Conservation (phyloP, 805 yeast genomes). For the Kodamaea kakaduensis region DNA sequence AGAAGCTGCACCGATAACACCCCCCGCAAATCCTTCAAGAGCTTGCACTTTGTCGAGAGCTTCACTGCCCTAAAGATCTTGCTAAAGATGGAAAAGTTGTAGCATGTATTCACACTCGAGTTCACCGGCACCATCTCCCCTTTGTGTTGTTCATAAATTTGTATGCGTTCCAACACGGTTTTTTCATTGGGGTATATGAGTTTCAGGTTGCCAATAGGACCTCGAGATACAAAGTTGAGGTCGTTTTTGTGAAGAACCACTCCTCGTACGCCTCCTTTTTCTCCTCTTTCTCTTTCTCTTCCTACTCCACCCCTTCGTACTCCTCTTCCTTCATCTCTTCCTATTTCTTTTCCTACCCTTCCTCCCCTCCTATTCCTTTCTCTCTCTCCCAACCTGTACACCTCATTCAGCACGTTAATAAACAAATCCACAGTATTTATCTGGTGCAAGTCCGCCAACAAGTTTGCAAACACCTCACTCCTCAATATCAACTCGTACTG, state of each 20-base stretch:
- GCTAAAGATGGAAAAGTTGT: constrained; percentile 31
- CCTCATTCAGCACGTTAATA: constrained; percentile 26
- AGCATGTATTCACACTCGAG: constrained; percentile 20
- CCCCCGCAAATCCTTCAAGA: constrained; percentile 34
- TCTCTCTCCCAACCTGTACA: constrained; percentile 7
- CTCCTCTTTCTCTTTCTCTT: too few relatives aligned
- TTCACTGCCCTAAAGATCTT: constrained; percentile 34
- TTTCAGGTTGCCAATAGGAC: constrained; percentile 71
- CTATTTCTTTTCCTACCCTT: too few relatives aligned
- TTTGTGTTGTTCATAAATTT: constrained; percentile 28
- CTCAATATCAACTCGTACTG: constrained; percentile 35
- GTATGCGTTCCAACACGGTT: constrained; percentile 57
- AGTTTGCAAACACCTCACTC: constrained; percentile 34
- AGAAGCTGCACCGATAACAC: constrained; percentile 36
- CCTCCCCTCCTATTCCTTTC: too few relatives aligned
- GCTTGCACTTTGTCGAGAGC: constrained; percentile 37
- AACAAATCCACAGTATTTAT: constrained; percentile 35
- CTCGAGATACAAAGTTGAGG: constrained; percentile 58
- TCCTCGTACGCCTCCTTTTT: constrained; percentile 4
- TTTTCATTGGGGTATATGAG: constrained; percentile 61
- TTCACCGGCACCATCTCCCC: constrained; percentile 19
- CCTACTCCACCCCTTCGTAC: too few relatives aligned
- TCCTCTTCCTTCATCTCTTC: too few relatives aligned
- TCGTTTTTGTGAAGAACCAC: constrained; percentile 24
- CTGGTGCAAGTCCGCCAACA: constrained; percentile 34